Base-by-base conservation (phyloP, 2,329 filamentous ascomycete species). In the Pseudogymnoascus sp. region DNA sequence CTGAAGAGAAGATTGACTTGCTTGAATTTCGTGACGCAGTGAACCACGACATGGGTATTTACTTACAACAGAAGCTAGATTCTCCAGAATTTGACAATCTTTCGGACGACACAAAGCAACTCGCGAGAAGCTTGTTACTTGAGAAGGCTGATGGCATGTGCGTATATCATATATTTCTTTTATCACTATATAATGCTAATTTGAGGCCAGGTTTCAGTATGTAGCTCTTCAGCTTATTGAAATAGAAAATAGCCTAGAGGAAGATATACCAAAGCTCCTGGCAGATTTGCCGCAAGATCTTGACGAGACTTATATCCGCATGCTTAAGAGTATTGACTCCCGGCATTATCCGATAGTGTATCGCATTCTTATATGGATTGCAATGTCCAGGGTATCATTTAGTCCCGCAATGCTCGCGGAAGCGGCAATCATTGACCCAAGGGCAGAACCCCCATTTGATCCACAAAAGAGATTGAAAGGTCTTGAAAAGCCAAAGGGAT, bases 61-160 rank as follows among this genome's bases (percentile, higher is more conserved):
- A 26, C 6, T 14, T 49, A 12, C 43, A 49, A 4, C 21, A 29
- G 43, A 49, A n/a, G 23, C 23, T 31, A 12, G 21, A 23, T 61
- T 45, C 21, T 21, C 16, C 23, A 5, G 52, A 33, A 60, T 59
- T 55, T 21, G 37, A 63, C 14, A 21, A 29, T 1, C 5, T 63
- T 8, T 59, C 49, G 11, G 23, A 14, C 6, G 35, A 49, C 7
- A 49, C 45, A 14, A 63, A 60, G 37, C 6, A 11, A 23, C 14
- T 43, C 4, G 61, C 61, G 3, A 63, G 23, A 16, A 31, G n/a
- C 4, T 11, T 14, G 16, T 26, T 63, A 10, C 31, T 63, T 12
- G n/a, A 49, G 26, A 63, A 63, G n/a, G 61, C 61, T 1, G 61
- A 63, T 35, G 61, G 61, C 55, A 63, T 63, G 61, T 63, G 38